phyloP scores from a whole-genome alignment of 495 filamentous ascomycete species.

The Gamarada debralockiae region DNA sequence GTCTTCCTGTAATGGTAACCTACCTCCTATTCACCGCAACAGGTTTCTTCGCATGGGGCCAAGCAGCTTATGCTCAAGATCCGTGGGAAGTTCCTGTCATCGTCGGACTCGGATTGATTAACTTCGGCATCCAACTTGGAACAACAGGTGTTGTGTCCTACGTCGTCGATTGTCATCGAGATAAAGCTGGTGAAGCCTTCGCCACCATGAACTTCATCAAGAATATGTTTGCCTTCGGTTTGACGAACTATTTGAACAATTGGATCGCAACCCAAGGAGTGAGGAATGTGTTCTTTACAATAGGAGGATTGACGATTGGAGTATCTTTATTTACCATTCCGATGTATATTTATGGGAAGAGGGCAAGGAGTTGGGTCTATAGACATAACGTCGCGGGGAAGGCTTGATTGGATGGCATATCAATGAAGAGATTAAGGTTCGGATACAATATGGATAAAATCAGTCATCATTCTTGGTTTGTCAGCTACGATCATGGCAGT shows the following conservation, averaged over 20 bases:
- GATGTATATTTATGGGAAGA: too few species aligned
- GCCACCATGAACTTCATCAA: conserved; percentile 39
- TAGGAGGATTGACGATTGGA: conserved; percentile 35
- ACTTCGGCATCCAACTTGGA: conserved; percentile 39
- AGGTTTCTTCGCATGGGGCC: conserved; percentile 43
- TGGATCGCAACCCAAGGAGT: conserved; percentile 37
- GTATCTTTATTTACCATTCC: conserved; percentile 36
- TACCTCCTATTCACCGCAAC: conserved; percentile 38
- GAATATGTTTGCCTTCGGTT: conserved; percentile 36
- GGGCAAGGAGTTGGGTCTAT: too few species aligned
- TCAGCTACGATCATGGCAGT: too few species aligned
- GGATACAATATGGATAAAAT: too few species aligned
- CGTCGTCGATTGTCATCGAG: conserved; percentile 37
- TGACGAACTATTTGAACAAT: conserved; percentile 35
- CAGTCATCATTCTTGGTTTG: too few species aligned
- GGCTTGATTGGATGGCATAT: too few species aligned
- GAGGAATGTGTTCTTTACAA: conserved; percentile 35
- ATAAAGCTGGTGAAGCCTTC: conserved; percentile 40
- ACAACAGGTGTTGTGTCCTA: conserved; percentile 38
- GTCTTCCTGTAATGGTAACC: conserved; percentile 38
- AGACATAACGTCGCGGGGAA: too few species aligned
- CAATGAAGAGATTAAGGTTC: too few species aligned
- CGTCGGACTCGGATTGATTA: conserved; percentile 40
- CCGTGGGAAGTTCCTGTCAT: conserved; percentile 35
- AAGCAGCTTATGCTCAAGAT: conserved; percentile 25